These are phyloP conservation scores for Ustilago trichophora DNA, from an alignment of 1,284 basidiomycete species.

Conservation along the genomic window DNA sequence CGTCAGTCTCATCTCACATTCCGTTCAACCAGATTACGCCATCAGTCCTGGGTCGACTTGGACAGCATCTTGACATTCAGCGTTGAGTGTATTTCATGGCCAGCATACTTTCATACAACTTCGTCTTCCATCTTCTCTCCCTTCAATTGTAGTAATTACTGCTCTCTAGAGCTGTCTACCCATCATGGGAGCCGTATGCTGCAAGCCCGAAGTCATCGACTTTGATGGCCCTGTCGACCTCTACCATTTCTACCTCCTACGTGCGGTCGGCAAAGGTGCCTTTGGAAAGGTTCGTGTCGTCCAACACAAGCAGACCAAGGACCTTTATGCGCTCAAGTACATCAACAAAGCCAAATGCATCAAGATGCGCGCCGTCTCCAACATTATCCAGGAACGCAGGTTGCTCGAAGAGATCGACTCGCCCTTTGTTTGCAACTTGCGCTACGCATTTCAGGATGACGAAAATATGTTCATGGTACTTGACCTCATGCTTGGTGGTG, in stretches of 20 bases:
- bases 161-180: too few species aligned
- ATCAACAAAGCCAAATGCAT: conserved; percentile 97
- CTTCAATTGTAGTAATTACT: too few species aligned
- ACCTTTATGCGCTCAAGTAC: conserved; percentile 93
- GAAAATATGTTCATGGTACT: conserved; percentile 97
- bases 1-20: too few species aligned
- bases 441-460: conserved; percentile 97
- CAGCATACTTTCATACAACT: too few species aligned
- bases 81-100: too few species aligned
- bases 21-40: too few species aligned
- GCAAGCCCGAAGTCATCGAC: conserved; percentile 88
- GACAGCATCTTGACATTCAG: too few species aligned
- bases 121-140: too few species aligned
- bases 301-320: conserved; percentile 93
- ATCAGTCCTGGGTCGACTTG: too few species aligned
- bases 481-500: conserved; percentile 94
- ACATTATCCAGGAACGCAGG: conserved; percentile 83
- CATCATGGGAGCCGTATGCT: conserved; percentile 82
- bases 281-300: conserved; percentile 99
- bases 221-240: conserved; percentile 97
- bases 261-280: conserved; percentile 95
- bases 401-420: conserved; percentile 80
- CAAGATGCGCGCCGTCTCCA: conserved; percentile 96
- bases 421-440: conserved; percentile 89
- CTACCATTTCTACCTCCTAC: conserved; percentile 92